Evolutionary conservation across 305 asterid species (phyloP).

Genomic region (Vinca major): DNA sequence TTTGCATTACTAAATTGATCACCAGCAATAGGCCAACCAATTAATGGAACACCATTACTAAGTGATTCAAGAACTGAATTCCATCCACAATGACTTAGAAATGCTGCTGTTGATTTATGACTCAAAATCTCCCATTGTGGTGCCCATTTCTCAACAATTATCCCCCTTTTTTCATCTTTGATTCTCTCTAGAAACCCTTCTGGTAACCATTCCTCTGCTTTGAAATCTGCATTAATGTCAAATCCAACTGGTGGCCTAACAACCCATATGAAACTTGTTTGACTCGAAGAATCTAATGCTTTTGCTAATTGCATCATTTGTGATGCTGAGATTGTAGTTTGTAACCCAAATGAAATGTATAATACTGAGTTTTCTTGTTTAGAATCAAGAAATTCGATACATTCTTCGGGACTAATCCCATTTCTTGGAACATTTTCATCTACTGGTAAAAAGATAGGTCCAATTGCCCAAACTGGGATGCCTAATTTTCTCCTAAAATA

Average conservation of each 20-base stretch:
- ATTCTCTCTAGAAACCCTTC: slow-evolving; percentile 34
- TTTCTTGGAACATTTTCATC: slow-evolving; percentile 19
- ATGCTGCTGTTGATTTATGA: slow-evolving; percentile 39
- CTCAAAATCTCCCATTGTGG: slow-evolving; percentile 45
- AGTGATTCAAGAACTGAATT: slow-evolving; percentile 62
- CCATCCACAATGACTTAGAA: slow-evolving; percentile 59
- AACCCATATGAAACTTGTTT: slow-evolving; percentile 43
- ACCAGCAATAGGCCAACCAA: slow-evolving; percentile 64
- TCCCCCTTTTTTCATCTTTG: slow-evolving; percentile 29
- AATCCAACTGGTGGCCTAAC: slow-evolving; percentile 53
- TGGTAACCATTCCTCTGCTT: slow-evolving; percentile 54
- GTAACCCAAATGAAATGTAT: slow-evolving; percentile 50
- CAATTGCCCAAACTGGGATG: slow-evolving; percentile 43
- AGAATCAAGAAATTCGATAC: slow-evolving; percentile 34
- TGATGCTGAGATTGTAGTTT: slow-evolving; percentile 39
- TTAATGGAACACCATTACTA: slow-evolving; percentile 37
- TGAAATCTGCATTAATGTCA: slow-evolving; percentile 31
- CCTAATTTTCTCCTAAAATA: slow-evolving; percentile 38
- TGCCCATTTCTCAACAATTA: slow-evolving; percentile 46
- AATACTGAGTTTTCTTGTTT: slow-evolving; percentile 33
- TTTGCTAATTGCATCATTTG: slow-evolving; percentile 52
- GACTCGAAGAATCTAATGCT: slow-evolving; percentile 35
- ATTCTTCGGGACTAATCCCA: slow-evolving; percentile 21
- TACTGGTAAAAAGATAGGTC: slow-evolving; percentile 35
- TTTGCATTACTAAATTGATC: slow-evolving; percentile 55